Conservation (phyloP, 2,329 filamentous ascomycete species). For the Fusarium pininemorale region DNA sequence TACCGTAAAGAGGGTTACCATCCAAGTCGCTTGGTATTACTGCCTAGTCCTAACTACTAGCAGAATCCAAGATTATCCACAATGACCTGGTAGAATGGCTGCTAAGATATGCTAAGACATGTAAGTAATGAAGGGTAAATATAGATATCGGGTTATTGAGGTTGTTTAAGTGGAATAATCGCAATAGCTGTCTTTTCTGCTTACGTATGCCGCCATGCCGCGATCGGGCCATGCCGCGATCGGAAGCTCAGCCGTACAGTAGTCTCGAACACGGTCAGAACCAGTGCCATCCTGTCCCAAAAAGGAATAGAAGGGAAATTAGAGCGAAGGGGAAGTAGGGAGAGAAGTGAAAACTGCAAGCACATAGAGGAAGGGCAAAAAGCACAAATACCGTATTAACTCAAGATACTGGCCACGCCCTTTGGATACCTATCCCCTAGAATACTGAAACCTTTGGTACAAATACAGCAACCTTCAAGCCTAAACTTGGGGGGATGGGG, state of each 20-base stretch:
- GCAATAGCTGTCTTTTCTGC: too few species aligned
- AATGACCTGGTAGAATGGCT: too few species aligned
- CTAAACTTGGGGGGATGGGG: not conserved
- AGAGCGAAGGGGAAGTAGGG: not conserved
- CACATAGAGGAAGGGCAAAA: not conserved
- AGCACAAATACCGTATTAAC: not conserved
- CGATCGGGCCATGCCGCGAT: not conserved
- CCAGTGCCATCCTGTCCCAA: not conserved
- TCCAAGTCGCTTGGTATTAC: too few species aligned
- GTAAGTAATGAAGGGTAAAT: too few species aligned
- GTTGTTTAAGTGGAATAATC: not conserved
- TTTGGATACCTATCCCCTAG: not conserved
- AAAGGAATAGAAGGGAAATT: too few species aligned
- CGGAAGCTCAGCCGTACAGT: not conserved
- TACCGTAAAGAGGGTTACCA: too few species aligned
- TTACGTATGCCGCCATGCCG: not conserved
- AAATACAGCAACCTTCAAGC: not conserved
- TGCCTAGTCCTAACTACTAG: too few species aligned
- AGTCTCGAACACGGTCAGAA: not conserved
- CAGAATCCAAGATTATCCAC: too few species aligned
- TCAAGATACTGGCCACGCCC: not conserved
- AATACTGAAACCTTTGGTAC: not conserved
- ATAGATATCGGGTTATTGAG: not conserved
- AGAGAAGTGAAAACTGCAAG: not conserved
- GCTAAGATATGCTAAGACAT: too few species aligned